Percentiles rank a stretch among this genome's conserved stretches.
These are phyloP conservation scores for Populus trichocarpa DNA, from an alignment of 441 rosid species.

Conservation along the genomic window DNA sequence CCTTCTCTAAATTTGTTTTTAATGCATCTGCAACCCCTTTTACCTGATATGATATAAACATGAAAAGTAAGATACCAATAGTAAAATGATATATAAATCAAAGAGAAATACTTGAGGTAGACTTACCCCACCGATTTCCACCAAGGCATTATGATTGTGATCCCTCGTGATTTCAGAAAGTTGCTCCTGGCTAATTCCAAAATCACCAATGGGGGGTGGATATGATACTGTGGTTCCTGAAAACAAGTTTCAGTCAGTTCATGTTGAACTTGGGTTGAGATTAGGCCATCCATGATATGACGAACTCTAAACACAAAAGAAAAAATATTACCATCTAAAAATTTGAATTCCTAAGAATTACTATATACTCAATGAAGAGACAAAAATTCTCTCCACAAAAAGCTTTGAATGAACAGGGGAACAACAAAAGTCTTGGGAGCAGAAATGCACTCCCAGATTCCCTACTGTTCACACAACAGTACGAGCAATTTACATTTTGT, in stretches of 20 bases:
- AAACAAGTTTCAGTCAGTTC: background rate
- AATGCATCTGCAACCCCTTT: slow-evolving; percentile 68
- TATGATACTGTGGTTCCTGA: slow-evolving; percentile 39
- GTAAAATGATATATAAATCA: background rate
- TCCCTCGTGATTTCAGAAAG: slow-evolving; percentile 75
- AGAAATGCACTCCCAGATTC: no score
- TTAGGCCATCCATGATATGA: background rate
- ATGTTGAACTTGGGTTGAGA: background rate
- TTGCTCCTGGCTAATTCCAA: slow-evolving; percentile 60
- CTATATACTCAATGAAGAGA: no score
- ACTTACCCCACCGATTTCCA: slow-evolving; percentile 76
- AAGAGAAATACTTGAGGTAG: slow-evolving; percentile 1
- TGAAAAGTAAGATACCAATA: background rate
- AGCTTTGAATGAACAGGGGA: no score
- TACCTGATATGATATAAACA: slow-evolving; percentile 40
- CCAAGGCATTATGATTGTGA: slow-evolving; percentile 48
- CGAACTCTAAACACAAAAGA: no score
- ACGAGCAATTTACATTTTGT: no score
- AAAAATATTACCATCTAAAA: no score
- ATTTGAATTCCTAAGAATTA: no score
- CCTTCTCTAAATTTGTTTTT: slow-evolving; percentile 66
- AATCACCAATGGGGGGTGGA: slow-evolving; percentile 44
- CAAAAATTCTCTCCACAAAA: no score
- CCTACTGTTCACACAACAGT: no score
- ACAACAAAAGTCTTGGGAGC: no score